Evolutionary conservation across 1,139 yeast species (phyloP).

Genomic region (Arxiozyma slooffiae): DNA sequence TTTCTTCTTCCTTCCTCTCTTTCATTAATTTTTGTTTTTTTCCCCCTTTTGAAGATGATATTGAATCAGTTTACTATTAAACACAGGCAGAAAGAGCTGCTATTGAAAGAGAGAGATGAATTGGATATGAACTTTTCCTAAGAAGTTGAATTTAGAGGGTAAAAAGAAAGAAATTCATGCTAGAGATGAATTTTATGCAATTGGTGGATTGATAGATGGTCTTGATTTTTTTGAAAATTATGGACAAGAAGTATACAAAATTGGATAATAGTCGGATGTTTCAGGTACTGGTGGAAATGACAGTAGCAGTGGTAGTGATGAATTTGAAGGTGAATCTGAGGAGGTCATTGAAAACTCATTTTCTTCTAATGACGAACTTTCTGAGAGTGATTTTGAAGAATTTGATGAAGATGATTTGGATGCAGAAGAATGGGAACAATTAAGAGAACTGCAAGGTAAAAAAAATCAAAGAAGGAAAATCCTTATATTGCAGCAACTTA

Average conservation of each 20-base stretch:
- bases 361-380: slow-evolving; percentile 40
- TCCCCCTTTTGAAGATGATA: too few relatives aligned
- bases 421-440: slow-evolving; percentile 38
- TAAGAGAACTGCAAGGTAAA: slow-evolving; percentile 32
- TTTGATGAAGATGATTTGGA: slow-evolving; percentile 36
- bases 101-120: slow-evolving; percentile 57
- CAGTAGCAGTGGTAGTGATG: slow-evolving; percentile 17
- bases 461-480: slow-evolving; percentile 44
- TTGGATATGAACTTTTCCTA: slow-evolving; percentile 74
- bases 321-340: slow-evolving; percentile 15
- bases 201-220: slow-evolving; percentile 71
- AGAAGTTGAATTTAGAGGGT: slow-evolving; percentile 62
- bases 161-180: slow-evolving; percentile 40
- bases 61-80: slow-evolving; percentile 17
- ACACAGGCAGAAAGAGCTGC: slow-evolving; percentile 39
- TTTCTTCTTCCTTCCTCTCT: too few relatives aligned
- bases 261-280: slow-evolving; percentile 8
- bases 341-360: slow-evolving; percentile 22
- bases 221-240: slow-evolving; percentile 51
- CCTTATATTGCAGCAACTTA: slow-evolving; percentile 74
- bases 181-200: slow-evolving; percentile 52
- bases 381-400: slow-evolving; percentile 41
- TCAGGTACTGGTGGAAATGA: slow-evolving; percentile 6
- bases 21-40: too few relatives aligned
- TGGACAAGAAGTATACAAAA: too few relatives aligned